phyloP scores from a whole-genome alignment of 164 flowering plant genomes.

The Piper longum region DNA sequence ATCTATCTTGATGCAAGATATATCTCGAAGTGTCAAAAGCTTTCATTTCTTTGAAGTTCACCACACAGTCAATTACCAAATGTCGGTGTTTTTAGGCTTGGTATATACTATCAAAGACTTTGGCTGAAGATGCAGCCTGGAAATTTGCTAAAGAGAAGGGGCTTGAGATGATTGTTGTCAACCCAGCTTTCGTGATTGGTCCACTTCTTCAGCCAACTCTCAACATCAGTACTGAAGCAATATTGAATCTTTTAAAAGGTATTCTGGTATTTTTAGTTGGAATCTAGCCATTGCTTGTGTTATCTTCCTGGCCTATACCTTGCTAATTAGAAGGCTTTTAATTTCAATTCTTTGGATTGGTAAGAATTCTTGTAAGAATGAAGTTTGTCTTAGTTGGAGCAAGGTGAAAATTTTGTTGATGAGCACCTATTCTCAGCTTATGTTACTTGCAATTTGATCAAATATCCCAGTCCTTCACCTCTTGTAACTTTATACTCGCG shows the following conservation, averaged over 20 bases:
- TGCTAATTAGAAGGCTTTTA: background rate
- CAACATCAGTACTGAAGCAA: slow-evolving; percentile 26
- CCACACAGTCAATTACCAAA: too few species aligned
- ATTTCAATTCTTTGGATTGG: background rate
- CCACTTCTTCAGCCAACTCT: slow-evolving; percentile 40
- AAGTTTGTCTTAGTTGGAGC: background rate
- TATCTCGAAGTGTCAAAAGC: too few species aligned
- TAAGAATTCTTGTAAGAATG: background rate
- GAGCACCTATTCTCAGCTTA: background rate
- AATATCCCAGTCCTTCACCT: too few species aligned
- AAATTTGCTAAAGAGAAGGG: slow-evolving; percentile 35
- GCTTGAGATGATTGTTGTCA: slow-evolving; percentile 31
- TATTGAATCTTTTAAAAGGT: slow-evolving; percentile 29
- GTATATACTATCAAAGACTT: slow-evolving; percentile 42
- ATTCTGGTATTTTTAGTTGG: background rate
- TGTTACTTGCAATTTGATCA: background rate
- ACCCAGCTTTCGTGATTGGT: slow-evolving; percentile 42
- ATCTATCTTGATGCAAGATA: too few species aligned
- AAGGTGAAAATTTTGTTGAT: background rate
- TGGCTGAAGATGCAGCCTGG: slow-evolving; percentile 53
- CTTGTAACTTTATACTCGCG: too few species aligned
- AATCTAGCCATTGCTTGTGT: too few species aligned
- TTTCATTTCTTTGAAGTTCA: too few species aligned
- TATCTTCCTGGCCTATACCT: background rate
- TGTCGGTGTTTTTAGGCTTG: slow-evolving; percentile 17